These are phyloP conservation scores for Tylopilus sp. DNA, from an alignment of 1,284 basidiomycete genomes.

Conservation along the genomic window DNA sequence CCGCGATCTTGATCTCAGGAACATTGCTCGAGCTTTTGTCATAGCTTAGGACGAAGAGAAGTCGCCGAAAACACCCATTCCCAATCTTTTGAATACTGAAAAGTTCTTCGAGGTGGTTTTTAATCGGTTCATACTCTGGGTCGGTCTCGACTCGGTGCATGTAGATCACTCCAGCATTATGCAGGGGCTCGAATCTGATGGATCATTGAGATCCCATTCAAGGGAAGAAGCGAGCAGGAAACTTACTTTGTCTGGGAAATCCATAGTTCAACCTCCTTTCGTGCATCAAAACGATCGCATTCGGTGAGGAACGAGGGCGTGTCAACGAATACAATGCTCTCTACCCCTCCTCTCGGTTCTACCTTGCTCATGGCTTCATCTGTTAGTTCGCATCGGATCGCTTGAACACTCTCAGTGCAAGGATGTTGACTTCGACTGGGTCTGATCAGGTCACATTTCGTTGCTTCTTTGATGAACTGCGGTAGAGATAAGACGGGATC, in stretches of 20 bases:
- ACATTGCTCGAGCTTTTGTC: slow-evolving; percentile 21
- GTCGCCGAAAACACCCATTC: not conserved
- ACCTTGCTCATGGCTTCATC: slow-evolving; percentile 29
- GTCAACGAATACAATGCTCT: slow-evolving; percentile 31
- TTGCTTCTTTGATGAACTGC: slow-evolving; percentile 32
- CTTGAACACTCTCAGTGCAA: slow-evolving; percentile 21
- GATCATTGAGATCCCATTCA: not conserved
- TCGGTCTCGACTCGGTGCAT: slow-evolving; percentile 36
- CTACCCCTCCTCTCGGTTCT: not conserved
- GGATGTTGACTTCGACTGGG: slow-evolving; percentile 25
- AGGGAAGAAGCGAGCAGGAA: not conserved
- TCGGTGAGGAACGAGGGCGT: slow-evolving; percentile 34
- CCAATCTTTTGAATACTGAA: not conserved
- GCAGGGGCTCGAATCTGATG: slow-evolving; percentile 15
- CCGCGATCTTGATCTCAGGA: slow-evolving; percentile 11
- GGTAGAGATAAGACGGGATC: slow-evolving; percentile 1
- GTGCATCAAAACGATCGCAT: slow-evolving; percentile 14
- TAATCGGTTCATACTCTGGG: slow-evolving; percentile 22
- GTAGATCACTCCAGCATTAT: slow-evolving; percentile 27
- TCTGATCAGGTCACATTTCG: slow-evolving; percentile 15
- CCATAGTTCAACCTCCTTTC: slow-evolving; percentile 22
- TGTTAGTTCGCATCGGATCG: slow-evolving; percentile 29
- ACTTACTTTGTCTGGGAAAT: slow-evolving; percentile 6
- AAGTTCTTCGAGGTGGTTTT: slow-evolving; percentile 18
- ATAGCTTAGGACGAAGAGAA: slow-evolving; percentile 26